Evolutionary conservation across 495 filamentous ascomycete species (phyloP).

Genomic region (Penicillium tannophilum): DNA sequence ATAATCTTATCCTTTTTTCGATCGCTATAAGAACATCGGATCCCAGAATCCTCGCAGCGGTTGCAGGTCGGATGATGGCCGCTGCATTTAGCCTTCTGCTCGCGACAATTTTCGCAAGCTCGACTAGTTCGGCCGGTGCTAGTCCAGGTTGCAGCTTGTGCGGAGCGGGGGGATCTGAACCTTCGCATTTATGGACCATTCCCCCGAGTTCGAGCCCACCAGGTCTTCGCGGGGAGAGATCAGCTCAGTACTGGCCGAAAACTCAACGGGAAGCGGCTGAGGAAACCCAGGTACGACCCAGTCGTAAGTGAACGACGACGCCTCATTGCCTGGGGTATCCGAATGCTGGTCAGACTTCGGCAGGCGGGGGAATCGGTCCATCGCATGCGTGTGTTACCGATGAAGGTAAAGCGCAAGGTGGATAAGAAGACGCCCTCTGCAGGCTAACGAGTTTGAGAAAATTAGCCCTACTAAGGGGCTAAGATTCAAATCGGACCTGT

Average conservation of each 20-base stretch:
- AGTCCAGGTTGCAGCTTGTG: constrained; percentile 29
- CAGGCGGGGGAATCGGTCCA: constrained; percentile 26
- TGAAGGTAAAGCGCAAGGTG: constrained; percentile 6
- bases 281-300: constrained; percentile 24
- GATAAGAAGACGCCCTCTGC: constrained; percentile 2
- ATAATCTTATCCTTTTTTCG: constrained; percentile 60
- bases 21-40: constrained; percentile 56
- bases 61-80: constrained; percentile 58
- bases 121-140: constrained; percentile 47
- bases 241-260: constrained; percentile 20
- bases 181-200: constrained; percentile 34
- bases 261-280: constrained; percentile 14
- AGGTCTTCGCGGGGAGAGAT: constrained; percentile 21
- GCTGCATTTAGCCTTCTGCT: constrained; percentile 67
- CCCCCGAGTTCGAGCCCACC: constrained; percentile 12
- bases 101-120: constrained; percentile 75
- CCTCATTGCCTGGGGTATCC: constrained; percentile 25
- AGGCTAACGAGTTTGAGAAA: constrained; percentile 13
- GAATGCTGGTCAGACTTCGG: constrained; percentile 25
- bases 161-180: constrained; percentile 44
- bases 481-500: background rate
- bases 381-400: constrained; percentile 26
- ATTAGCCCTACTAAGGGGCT: constrained; percentile 12
- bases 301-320: constrained; percentile 15
- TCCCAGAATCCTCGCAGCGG: constrained; percentile 55